Evolutionary conservation across 345 rosid species (phyloP).

Genomic region (Sisymbrium altissimum): DNA sequence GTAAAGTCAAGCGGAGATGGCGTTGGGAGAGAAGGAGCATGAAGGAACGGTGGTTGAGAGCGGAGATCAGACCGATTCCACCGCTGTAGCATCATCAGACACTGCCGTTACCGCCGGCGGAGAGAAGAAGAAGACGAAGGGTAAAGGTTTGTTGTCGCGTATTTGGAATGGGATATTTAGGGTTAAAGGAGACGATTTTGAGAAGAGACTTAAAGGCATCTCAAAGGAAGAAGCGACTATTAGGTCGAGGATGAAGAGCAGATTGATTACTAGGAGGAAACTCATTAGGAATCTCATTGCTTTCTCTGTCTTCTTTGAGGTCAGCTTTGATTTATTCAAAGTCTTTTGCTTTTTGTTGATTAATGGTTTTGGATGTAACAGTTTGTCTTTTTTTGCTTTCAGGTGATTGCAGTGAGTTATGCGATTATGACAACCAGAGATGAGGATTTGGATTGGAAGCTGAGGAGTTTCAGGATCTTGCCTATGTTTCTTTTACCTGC

Average conservation of each 20-base stretch:
- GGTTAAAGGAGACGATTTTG: slow-evolving; percentile 63
- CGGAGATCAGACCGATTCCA: slow-evolving; percentile 10
- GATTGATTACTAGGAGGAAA: slow-evolving; percentile 61
- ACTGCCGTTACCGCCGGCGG: background rate
- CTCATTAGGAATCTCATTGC: slow-evolving; percentile 52
- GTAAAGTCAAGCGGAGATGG: background rate
- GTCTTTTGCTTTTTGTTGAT: background rate
- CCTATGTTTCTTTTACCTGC: slow-evolving; percentile 74
- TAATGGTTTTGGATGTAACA: background rate
- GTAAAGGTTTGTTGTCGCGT: slow-evolving; percentile 58
- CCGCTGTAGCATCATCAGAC: background rate
- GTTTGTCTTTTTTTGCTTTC: background rate
- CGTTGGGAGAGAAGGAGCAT: slow-evolving; percentile 20
- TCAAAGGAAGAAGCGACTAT: slow-evolving; percentile 76
- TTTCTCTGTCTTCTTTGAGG: slow-evolving; percentile 80
- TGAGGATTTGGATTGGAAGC: slow-evolving; percentile 58
- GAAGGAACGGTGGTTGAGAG: slow-evolving; percentile 4
- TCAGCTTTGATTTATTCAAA: background rate
- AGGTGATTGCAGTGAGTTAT: slow-evolving; percentile 69
- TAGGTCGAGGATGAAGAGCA: slow-evolving; percentile 51
- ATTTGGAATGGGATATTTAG: slow-evolving; percentile 66
- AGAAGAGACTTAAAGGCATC: slow-evolving; percentile 74
- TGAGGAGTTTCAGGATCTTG: slow-evolving; percentile 62
- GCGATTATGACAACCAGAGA: slow-evolving; percentile 70
- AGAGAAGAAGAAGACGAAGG: slow-evolving; percentile 37